Conservation (phyloP, 2,329 filamentous ascomycete species). For the Cercospora canescens region DNA sequence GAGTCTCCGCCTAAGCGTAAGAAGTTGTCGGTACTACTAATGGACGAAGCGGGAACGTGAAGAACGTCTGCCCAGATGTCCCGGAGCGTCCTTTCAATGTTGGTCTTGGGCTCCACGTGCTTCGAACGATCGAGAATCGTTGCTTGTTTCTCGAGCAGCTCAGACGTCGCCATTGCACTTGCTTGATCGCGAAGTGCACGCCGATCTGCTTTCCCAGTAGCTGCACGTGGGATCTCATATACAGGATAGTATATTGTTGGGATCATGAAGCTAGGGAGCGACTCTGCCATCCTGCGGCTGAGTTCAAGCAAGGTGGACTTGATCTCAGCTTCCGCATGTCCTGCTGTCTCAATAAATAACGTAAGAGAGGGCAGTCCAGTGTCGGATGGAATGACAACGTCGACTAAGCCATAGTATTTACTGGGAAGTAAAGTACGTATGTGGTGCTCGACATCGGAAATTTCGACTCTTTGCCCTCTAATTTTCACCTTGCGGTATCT, state of each 20-base stretch:
- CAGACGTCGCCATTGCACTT: not conserved
- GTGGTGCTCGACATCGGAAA: slow-evolving; percentile 51
- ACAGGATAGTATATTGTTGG: slow-evolving; percentile 32
- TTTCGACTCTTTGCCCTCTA: slow-evolving; percentile 64
- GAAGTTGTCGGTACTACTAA: slow-evolving; percentile 40
- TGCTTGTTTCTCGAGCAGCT: slow-evolving; percentile 8
- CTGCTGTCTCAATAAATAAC: slow-evolving; percentile 11
- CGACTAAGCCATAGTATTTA: slow-evolving; percentile 36
- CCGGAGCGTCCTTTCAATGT: slow-evolving; percentile 1
- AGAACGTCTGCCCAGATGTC: slow-evolving; percentile 11
- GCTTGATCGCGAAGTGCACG: slow-evolving; percentile 7
- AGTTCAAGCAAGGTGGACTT: slow-evolving; percentile 48
- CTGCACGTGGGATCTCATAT: slow-evolving; percentile 43
- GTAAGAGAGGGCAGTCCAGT: not conserved
- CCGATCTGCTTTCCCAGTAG: slow-evolving; percentile 43
- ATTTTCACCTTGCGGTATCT: slow-evolving; percentile 61
- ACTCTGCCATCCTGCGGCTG: slow-evolving; percentile 25
- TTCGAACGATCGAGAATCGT: not conserved
- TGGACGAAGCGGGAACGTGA: not conserved
- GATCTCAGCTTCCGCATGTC: slow-evolving; percentile 30
- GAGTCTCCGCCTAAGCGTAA: slow-evolving; percentile 50
- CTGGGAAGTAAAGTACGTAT: slow-evolving; percentile 20
- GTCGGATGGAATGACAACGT: slow-evolving; percentile 5
- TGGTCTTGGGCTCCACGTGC: slow-evolving; percentile 1
- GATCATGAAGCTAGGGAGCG: slow-evolving; percentile 22